These are phyloP conservation scores for Cucumis cinereus DNA, from an alignment of 306 rosid genomes.

Conservation along the genomic window DNA sequence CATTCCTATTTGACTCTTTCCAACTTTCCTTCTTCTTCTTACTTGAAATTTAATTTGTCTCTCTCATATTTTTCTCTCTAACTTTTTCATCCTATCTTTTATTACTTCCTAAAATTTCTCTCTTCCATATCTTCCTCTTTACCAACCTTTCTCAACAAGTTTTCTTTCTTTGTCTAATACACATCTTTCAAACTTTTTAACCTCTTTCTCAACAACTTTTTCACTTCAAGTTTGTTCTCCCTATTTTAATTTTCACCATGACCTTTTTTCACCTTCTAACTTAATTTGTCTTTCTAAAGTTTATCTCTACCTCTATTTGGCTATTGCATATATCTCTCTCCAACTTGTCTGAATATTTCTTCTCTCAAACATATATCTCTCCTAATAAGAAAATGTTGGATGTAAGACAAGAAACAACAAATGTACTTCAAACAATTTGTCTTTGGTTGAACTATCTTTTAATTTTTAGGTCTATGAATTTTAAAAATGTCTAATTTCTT, in stretches of 20 bases:
- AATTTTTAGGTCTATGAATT: too few relatives aligned
- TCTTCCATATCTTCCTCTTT: background rate
- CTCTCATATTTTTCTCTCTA: background rate
- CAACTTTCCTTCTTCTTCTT: background rate
- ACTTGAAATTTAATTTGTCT: background rate
- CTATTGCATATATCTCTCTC: background rate
- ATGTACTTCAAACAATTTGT: background rate
- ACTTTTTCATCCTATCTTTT: background rate
- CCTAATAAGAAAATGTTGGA: background rate
- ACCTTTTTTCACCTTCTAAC: background rate
- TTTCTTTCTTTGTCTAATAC: background rate
- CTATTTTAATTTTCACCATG: background rate
- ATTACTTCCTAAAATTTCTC: background rate
- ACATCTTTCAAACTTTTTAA: background rate
- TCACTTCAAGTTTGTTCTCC: background rate
- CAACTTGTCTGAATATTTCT: background rate
- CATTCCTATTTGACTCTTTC: background rate
- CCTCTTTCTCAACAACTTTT: background rate
- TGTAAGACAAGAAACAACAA: background rate
- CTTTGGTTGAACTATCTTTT: too few relatives aligned
- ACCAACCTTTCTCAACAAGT: background rate
- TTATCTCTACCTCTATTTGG: background rate
- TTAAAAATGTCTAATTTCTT: too few relatives aligned
- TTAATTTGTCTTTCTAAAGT: background rate
- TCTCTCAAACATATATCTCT: background rate